These are phyloP conservation scores for Kalanchoe fedtschenkoi DNA, from an alignment of 164 flowering plant genomes.

Conservation along the genomic window DNA sequence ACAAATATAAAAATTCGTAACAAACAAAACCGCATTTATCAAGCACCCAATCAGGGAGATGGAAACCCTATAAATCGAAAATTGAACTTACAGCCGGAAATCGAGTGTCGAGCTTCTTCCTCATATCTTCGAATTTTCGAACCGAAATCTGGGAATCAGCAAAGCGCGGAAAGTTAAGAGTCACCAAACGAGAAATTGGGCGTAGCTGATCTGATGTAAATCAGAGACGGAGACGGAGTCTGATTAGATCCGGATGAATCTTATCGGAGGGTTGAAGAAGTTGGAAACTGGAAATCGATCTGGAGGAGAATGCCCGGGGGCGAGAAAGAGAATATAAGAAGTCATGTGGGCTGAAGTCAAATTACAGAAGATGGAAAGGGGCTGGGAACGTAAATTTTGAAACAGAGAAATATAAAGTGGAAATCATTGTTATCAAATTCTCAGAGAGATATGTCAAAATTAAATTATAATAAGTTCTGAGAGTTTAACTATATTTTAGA, in stretches of 20 bases:
- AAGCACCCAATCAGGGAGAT: not conserved
- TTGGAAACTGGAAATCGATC: not conserved
- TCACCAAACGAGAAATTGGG: no score
- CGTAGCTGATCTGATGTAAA: not conserved
- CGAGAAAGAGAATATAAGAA: no score
- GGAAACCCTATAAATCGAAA: not conserved
- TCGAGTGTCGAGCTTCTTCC: conserved; percentile 49
- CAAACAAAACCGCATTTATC: not conserved
- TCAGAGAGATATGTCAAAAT: no score
- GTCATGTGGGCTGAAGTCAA: no score
- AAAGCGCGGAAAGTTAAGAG: no score
- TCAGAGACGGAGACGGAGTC: no score
- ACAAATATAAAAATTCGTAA: not conserved
- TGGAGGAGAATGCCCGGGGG: not conserved
- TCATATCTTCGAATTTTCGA: conserved; percentile 23
- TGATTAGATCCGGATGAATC: not conserved
- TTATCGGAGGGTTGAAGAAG: not conserved
- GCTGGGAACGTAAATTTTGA: no score
- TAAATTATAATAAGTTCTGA: no score
- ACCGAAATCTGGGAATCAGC: conserved; percentile 4
- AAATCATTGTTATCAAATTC: no score
- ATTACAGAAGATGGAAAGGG: no score
- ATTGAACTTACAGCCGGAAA: conserved; percentile 31
- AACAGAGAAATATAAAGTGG: no score
- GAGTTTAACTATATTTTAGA: no score